These are phyloP conservation scores for Phylloporus sp. DNA, from an alignment of 768 basidiomycete genomes.

Conservation along the genomic window DNA sequence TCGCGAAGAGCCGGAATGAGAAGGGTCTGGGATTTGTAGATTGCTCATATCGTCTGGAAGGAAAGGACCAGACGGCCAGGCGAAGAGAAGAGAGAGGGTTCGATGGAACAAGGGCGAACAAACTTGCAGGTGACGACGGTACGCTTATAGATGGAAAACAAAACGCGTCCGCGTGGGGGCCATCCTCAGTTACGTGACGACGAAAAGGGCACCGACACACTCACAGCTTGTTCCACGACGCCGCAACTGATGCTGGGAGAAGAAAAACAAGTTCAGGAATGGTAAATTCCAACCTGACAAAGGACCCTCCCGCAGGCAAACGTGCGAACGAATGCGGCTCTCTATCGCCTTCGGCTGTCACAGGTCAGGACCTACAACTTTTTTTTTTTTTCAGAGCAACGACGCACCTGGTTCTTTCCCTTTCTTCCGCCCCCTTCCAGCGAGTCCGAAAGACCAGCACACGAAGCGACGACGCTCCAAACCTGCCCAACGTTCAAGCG, in stretches of 20 bases:
- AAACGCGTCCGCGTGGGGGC: slow-evolving; percentile 19
- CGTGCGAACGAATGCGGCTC: slow-evolving; percentile 28
- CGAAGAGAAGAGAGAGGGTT: neutral
- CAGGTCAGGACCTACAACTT: slow-evolving; percentile 1
- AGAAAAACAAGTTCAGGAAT: slow-evolving; percentile 12
- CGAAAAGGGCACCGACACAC: slow-evolving; percentile 12
- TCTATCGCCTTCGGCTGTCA: slow-evolving; percentile 10
- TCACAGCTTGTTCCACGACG: slow-evolving; percentile 12
- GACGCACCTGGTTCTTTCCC: slow-evolving; percentile 7
- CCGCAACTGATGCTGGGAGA: slow-evolving; percentile 8
- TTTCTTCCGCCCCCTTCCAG: slow-evolving; percentile 1
- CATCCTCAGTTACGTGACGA: slow-evolving; percentile 13
- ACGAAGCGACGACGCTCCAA: neutral
- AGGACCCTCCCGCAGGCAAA: slow-evolving; percentile 10
- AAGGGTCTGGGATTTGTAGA: slow-evolving; percentile 43
- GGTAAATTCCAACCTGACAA: slow-evolving; percentile 18
- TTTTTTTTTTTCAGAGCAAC: neutral
- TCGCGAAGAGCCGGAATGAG: slow-evolving; percentile 43
- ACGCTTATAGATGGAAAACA: slow-evolving; percentile 19
- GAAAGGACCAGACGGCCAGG: neutral
- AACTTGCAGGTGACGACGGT: neutral
- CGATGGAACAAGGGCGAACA: neutral
- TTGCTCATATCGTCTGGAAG: slow-evolving; percentile 23
- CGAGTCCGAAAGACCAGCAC: neutral
- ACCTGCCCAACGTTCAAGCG: slow-evolving; percentile 3